phyloP scores from a whole-genome alignment of 2,329 filamentous ascomycete genomes.

The Colletotrichum cereale region DNA sequence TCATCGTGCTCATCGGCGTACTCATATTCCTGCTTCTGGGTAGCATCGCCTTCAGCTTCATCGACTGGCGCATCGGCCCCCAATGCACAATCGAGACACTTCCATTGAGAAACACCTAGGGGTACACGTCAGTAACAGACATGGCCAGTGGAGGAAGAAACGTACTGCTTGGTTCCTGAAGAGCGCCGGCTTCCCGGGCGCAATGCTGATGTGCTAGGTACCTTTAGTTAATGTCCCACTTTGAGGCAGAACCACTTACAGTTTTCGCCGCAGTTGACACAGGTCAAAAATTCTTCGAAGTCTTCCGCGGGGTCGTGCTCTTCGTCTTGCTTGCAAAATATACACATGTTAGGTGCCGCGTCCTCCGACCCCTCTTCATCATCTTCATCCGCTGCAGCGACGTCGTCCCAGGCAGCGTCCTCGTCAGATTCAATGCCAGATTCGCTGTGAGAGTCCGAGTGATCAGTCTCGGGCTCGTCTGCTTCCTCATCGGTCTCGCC shows the following conservation, averaged over 20 bases:
- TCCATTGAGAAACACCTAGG: constrained; percentile 61
- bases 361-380: constrained; percentile 70
- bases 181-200: constrained; percentile 77
- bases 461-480: constrained; percentile 56
- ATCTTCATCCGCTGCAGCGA: constrained; percentile 65
- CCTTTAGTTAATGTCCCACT: constrained; percentile 51
- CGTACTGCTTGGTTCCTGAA: constrained; percentile 62
- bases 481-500: constrained; percentile 62
- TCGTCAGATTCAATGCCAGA: constrained; percentile 68
- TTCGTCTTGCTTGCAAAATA: constrained; percentile 87
- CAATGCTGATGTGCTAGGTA: constrained; percentile 89
- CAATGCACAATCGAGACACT: constrained; percentile 61
- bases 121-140: background rate
- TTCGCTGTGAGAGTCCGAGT: constrained; percentile 60
- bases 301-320: constrained; percentile 86
- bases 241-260: constrained; percentile 68
- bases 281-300: constrained; percentile 83
- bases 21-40: background rate
- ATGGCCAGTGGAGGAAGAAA: constrained; percentile 3
- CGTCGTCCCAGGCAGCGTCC: constrained; percentile 71
- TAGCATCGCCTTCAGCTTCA: background rate
- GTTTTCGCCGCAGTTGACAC: constrained; percentile 83
- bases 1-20: background rate
- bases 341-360: constrained; percentile 61
- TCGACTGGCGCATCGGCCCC: background rate